Base-by-base conservation (phyloP, 2,329 filamentous ascomycete genomes). In the Exserohilum rostratum region DNA sequence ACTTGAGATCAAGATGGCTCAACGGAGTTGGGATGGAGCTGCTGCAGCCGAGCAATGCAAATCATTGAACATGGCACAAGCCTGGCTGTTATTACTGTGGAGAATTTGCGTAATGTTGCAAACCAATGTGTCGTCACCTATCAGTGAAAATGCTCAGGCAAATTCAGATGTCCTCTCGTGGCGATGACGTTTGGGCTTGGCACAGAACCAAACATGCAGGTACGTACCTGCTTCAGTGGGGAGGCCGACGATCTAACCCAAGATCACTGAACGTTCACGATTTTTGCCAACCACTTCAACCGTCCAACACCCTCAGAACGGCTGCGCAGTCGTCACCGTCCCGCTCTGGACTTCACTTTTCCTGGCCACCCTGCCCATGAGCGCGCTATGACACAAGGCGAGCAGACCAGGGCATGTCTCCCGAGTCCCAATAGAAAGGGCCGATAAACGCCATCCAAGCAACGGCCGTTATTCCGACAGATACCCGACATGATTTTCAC, bases 361-460 rank as follows among this genome's bases (percentile, higher is more conserved):
- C 30, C 12, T 40, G 27, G 10, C 13, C 15, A 27, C 13, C n/a
- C 7, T 39, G 39, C 29, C 39, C 33, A 50, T 29, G 11, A 18
- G 9, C 12, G 29, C 51, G 29, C 51, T 46, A 54, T 33, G 51
- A 50, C 40, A 50, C 30, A 50, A 40, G 13, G 29, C 29, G 27
- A 38, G 13, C 20, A 15, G 40, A 7, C 46, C 33, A 50, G 29
- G 46, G 46, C 51, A 54, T 54, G 51, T 54, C 30, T 46, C 42
- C 40, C 50, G 40, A 42, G 30, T 39, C 15, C 18, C 17, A 34
- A 33, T 27, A 15, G 38, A 48, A 56, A 57, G 55, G 63, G 47
- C 56, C 57, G 53, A 61, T 59, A 54, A 39, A 53, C 44, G 31
- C n/a, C 33, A 54, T 50, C 33, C 46, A 46, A 52, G 50, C 34